phyloP scores from a whole-genome alignment of 2,329 filamentous ascomycete genomes.

The Colletotrichum lupini region DNA sequence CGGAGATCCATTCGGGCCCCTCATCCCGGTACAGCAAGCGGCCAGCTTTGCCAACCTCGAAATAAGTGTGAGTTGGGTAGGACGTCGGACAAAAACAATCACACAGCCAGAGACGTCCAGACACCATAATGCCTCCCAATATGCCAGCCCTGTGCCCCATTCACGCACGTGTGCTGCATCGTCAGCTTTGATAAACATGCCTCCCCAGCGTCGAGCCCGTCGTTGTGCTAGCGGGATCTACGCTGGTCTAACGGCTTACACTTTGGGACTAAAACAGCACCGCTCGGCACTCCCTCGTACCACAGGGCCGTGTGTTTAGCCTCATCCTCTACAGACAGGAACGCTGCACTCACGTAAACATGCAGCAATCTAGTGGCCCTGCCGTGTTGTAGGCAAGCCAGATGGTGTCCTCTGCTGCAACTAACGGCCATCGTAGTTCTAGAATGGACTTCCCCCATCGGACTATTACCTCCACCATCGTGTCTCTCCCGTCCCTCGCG shows the following conservation, averaged over 20 bases:
- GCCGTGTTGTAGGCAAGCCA: not conserved
- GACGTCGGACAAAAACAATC: not conserved
- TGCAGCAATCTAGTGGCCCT: constrained; percentile 3
- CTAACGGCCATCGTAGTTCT: constrained; percentile 30
- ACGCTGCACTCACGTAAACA: constrained; percentile 5
- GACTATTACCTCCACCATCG: constrained; percentile 8
- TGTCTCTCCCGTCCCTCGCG: constrained; percentile 16
- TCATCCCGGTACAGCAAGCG: not conserved
- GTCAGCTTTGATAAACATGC: constrained; percentile 21
- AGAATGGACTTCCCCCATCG: constrained; percentile 36
- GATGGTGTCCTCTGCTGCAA: constrained; percentile 19
- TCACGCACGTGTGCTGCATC: constrained; percentile 22
- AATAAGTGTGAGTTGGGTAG: not conserved
- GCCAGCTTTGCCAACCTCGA: not conserved
- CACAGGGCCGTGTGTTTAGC: constrained; percentile 32
- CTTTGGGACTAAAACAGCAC: constrained; percentile 28
- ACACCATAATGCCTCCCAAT: not conserved
- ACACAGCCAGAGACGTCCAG: not conserved
- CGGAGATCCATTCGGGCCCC: constrained; percentile 8
- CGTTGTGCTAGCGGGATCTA: constrained; percentile 26
- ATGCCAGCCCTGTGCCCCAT: not conserved
- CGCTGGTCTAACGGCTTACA: constrained; percentile 31
- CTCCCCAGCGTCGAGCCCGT: constrained; percentile 22
- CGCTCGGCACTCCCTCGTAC: constrained; percentile 29
- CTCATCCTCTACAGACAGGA: constrained; percentile 22